Evolutionary conservation across 192 early-diverging fungal genomes (phyloP), one percentile per base, ranked within the genome.

Genomic region (Diversispora epigaea): DNA sequence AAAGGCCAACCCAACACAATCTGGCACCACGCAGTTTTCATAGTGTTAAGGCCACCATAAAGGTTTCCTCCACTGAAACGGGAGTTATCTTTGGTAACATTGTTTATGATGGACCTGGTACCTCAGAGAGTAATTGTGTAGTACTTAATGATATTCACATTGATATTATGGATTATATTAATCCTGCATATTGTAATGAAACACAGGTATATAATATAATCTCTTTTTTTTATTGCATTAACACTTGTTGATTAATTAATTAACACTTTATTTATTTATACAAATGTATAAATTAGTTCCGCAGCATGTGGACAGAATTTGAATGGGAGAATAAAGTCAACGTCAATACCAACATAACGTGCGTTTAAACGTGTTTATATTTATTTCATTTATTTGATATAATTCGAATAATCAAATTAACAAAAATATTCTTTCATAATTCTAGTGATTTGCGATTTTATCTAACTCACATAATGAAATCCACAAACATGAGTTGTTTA

Each of bases 271-370:
- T 58, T 19, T 11, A 58, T 41, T 43, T 63, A 63, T n/a, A n/a
- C n/a, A n/a, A n/a, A n/a, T n/a, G n/a, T n/a, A n/a, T 6, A 17
- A 45, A 50, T 3, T 71, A 92, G 89, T 99, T 99, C 94, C 90
- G 96, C 67, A 82, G 89, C 75, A 97, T 98, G 95, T 99, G 97
- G 97, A 93, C 90, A 61, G 97, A 99, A 83, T 99, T 99, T 85
- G 97, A 99, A 81, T 99, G 97, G 97, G 97, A 99, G 82, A 99
- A 99, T 86, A 98, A 98, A 88, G 95, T 99, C 73, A 95, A 95
- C 68, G 96, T 97, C 75, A 93, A 94, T 76, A 98, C 97, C 6
- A 95, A 92, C 61, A 92, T 94, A 75, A 90, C 89, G 91, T 92
- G 78, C 84, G 85, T 83, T 21, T 4, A 47, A 73, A 32, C 21